These are phyloP conservation scores for Sindora glabra DNA, from an alignment of 306 rosid genomes.

Conservation along the genomic window DNA sequence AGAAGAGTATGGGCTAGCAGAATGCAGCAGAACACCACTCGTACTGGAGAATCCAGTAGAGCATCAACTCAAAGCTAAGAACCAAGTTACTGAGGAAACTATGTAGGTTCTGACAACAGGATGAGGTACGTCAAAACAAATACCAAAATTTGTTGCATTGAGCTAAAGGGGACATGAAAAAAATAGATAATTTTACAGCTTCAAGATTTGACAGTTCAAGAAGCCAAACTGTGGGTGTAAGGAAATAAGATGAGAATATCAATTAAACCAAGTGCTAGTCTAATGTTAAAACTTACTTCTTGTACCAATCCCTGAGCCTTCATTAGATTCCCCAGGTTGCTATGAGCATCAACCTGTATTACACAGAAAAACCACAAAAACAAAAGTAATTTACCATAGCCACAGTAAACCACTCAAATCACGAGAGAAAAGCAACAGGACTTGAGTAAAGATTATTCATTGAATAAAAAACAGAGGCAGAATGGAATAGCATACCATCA, in stretches of 20 bases:
- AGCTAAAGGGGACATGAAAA: neutral
- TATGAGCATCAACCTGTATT: conserved; percentile 41
- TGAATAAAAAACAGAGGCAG: neutral
- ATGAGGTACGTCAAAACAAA: conserved; percentile 3
- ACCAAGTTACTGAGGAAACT: conserved; percentile 9
- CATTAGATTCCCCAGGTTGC: conserved; percentile 51
- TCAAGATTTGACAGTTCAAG: neutral
- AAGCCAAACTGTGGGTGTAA: neutral
- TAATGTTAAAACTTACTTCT: neutral
- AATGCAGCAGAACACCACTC: conserved; percentile 4
- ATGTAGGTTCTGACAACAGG: conserved; percentile 7
- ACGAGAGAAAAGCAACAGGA: too few species aligned
- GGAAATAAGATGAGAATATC: neutral
- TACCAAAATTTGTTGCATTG: conserved; percentile 2
- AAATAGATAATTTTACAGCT: neutral
- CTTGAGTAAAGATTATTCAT: neutral
- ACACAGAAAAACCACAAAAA: neutral
- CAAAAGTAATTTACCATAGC: too few species aligned
- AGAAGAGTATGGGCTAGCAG: conserved; percentile 16
- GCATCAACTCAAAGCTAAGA: conserved; percentile 7
- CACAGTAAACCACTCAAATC: too few species aligned
- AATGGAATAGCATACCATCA: conserved; percentile 42
- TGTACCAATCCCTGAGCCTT: conserved; percentile 33
- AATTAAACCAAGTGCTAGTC: neutral
- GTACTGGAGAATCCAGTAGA: conserved; percentile 16